phyloP scores from a whole-genome alignment of 2,329 filamentous ascomycete genomes.

The Scopulariopsis brevicaulis region DNA sequence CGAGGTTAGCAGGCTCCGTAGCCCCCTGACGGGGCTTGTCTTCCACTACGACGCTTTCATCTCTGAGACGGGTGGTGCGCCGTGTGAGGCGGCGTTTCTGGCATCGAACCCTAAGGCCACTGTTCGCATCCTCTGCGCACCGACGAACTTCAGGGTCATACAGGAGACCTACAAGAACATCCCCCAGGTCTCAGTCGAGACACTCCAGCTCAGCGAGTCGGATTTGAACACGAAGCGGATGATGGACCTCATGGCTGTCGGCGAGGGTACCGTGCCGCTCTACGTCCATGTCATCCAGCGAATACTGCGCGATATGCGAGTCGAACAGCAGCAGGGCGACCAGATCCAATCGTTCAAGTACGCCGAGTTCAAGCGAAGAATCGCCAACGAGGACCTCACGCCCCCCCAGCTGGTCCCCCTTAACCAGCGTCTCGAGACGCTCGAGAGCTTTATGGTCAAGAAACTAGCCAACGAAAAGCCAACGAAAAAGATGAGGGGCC shows the following conservation, averaged over 20 bases:
- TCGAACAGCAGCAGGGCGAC: conserved; percentile 23
- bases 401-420: conserved; percentile 41
- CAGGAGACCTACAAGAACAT: conserved; percentile 25
- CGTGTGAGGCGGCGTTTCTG: conserved; percentile 51
- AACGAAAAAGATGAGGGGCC: no score
- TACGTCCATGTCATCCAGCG: conserved; percentile 45
- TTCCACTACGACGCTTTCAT: conserved; percentile 54
- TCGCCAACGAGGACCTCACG: conserved; percentile 24
- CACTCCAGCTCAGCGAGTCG: conserved; percentile 35
- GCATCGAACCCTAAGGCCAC: conserved; percentile 26
- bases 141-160: conserved; percentile 34
- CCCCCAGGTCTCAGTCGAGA: conserved; percentile 31
- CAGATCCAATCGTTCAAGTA: conserved; percentile 34
- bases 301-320: conserved; percentile 44
- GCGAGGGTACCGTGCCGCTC: conserved; percentile 30
- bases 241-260: conserved; percentile 49
- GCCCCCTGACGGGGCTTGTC: conserved; percentile 46
- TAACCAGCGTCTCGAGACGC: conserved; percentile 44
- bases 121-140: conserved; percentile 42
- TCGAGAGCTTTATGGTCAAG: conserved; percentile 50
- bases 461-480: no score
- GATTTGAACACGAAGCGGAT: conserved; percentile 47
- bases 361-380: conserved; percentile 24
- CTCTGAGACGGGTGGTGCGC: conserved; percentile 30
- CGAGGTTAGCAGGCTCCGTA: conserved; percentile 29